phyloP scores from a whole-genome alignment of 805 yeast species.

The Barnettozyma vustinii region DNA sequence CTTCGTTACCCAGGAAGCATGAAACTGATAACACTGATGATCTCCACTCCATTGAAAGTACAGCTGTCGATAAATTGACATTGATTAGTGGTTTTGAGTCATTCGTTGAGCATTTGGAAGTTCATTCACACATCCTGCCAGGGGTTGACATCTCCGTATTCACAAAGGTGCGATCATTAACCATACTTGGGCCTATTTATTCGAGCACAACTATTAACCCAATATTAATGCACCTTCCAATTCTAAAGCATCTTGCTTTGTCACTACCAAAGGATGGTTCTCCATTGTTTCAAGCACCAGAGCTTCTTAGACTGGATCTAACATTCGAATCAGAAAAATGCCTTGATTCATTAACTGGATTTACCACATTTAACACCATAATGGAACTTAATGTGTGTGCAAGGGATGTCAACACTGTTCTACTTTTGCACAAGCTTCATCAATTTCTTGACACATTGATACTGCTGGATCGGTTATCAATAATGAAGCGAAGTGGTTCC shows the following conservation, averaged over 20 bases:
- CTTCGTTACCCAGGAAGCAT: slow-evolving; percentile 12
- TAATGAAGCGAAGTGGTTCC: not conserved
- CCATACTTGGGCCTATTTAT: slow-evolving; percentile 11
- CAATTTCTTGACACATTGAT: not conserved
- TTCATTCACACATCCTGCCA: not conserved
- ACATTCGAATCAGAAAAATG: not conserved
- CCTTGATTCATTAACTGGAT: not conserved
- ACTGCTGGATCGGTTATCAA: not conserved
- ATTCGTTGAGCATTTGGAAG: slow-evolving; percentile 9
- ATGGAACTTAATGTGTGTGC: slow-evolving; percentile 1
- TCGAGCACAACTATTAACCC: not conserved
- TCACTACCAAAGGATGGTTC: not conserved
- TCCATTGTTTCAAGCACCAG: not conserved
- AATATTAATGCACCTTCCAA: not conserved
- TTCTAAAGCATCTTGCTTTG: slow-evolving; percentile 12
- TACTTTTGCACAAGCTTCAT: not conserved
- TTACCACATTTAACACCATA: not conserved
- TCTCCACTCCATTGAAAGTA: not conserved
- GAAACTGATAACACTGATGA: slow-evolving; percentile 5
- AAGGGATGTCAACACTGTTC: not conserved
- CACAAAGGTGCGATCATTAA: slow-evolving; percentile 11
- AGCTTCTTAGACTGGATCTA: slow-evolving; percentile 1
- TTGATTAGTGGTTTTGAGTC: not conserved
- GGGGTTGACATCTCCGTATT: not conserved
- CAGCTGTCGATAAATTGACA: not conserved